Evolutionary conservation across 176 grass and related monocot species (phyloP).

Genomic region (bread wheat (Triticum aestivum)): DNA sequence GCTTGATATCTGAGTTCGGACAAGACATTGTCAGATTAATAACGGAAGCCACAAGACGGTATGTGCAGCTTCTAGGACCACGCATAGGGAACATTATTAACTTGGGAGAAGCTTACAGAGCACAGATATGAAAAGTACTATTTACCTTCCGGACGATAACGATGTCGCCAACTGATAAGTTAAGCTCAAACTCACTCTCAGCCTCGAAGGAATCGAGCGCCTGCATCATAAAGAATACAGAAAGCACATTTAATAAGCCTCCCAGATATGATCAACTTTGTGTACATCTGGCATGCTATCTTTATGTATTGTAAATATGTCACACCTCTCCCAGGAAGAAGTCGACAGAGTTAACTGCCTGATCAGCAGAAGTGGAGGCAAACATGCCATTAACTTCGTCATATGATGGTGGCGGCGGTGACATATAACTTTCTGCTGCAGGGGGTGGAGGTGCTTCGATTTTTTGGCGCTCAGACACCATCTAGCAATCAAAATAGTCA

Average conservation of each 20-base stretch:
- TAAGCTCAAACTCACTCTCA: slow-evolving; percentile 87
- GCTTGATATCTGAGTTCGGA: slow-evolving; percentile 51
- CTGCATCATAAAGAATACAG: slow-evolving; percentile 37
- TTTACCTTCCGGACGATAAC: slow-evolving; percentile 90
- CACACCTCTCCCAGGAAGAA: slow-evolving; percentile 88
- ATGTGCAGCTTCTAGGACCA: not conserved
- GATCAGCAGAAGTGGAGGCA: slow-evolving; percentile 52
- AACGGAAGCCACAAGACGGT: not conserved
- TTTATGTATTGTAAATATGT: not conserved
- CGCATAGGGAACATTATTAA: not conserved
- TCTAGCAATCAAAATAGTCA: slow-evolving; percentile 46
- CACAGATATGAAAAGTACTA: not conserved
- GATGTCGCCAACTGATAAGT: slow-evolving; percentile 75
- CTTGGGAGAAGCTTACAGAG: not conserved
- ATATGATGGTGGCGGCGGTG: slow-evolving; percentile 63
- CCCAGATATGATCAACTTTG: not conserved
- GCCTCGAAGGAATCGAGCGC: slow-evolving; percentile 76
- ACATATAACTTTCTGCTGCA: slow-evolving; percentile 54
- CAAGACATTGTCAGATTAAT: not conserved
- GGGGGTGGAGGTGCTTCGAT: slow-evolving; percentile 64
- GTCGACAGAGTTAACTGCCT: slow-evolving; percentile 51
- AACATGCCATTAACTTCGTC: slow-evolving; percentile 64
- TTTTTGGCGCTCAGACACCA: slow-evolving; percentile 77
- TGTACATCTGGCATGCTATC: not conserved
- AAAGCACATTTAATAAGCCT: not conserved